Evolutionary conservation across 2,329 filamentous ascomycete species (phyloP), one percentile per base, ranked within the genome.

Genomic region (Botrytis deweyae): DNA sequence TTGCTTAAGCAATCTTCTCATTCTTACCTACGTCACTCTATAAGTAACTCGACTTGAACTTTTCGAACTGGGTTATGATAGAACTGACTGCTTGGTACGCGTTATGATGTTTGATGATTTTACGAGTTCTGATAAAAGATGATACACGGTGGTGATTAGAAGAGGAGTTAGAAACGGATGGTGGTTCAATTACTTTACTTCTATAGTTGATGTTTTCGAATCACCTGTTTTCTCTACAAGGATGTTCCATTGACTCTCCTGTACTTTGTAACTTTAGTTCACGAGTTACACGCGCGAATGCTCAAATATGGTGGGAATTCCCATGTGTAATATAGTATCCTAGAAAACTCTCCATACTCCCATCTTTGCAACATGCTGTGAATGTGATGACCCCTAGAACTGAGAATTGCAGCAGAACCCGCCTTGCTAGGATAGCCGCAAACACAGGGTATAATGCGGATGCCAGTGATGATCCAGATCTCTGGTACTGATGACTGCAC

Each of bases 171-270:
- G 25, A 68, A n/a, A 38, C 14, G 64, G 44, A 49, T 29, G 65
- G 65, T 58, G 49, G 46, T 58, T 58, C 36, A 68, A 18, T 68
- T 68, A 36, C 46, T 68, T 20, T n/a, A 40, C 25, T 58, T 55
- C 10, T 68, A n/a, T 40, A 58, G n/a, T 68, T 22, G 33, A 20
- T 42, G 36, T 58, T 58, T 55, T 58, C 25, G 46, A 68, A 68
- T 36, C 40, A 55, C 46, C 14, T 3, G 20, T 68, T 58, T 38
- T 20, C 29, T 33, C 29, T 20, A 52, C 6, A 38, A 38, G 16
- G 44, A 52, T 58, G 36, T 67, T 55, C 1, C 33, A 40, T 67
- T 40, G 18, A 58, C 5, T 33, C 36, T 42, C 9, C 16, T 68
- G 36, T 68, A 68, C 33, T 40, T 29, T 58, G 36, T 42, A 58